phyloP scores from a whole-genome alignment of 768 basidiomycete species.

The Serendipita sp. region DNA sequence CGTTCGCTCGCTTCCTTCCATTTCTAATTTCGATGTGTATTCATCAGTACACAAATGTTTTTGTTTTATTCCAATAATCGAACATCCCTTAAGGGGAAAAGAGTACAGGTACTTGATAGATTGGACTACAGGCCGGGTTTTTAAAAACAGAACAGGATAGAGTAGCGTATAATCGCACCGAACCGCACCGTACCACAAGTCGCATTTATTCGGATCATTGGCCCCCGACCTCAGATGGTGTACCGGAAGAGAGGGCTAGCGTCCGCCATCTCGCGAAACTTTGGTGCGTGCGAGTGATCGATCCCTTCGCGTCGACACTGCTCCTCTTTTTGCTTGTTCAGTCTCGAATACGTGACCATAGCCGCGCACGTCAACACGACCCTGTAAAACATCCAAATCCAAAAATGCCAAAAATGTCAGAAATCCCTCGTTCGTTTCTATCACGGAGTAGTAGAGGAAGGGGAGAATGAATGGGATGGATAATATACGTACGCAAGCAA shows the following conservation, averaged over 20 bases:
- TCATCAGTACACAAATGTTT: too few relatives aligned
- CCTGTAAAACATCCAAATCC: constrained; percentile 13
- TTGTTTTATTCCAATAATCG: too few relatives aligned
- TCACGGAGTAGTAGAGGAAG: constrained; percentile 1
- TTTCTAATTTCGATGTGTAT: too few relatives aligned
- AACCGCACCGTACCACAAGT: too few relatives aligned
- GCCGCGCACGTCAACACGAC: constrained; percentile 26
- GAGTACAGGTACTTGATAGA: too few relatives aligned
- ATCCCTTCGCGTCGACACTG: constrained; percentile 30
- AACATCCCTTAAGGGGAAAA: too few relatives aligned
- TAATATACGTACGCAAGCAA: constrained; percentile 13
- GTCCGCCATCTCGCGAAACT: constrained; percentile 35
- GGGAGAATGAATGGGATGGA: background rate
- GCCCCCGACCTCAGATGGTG: constrained; percentile 21
- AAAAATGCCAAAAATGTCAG: background rate
- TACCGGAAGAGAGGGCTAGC: constrained; percentile 41
- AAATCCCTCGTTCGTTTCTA: too few relatives aligned
- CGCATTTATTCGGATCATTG: constrained; percentile 21
- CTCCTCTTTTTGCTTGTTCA: constrained; percentile 34
- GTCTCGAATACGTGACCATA: constrained; percentile 33
- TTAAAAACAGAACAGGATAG: too few relatives aligned
- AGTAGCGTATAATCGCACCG: background rate
- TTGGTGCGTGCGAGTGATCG: constrained; percentile 21
- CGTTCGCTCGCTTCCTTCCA: too few relatives aligned
- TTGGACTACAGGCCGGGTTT: too few relatives aligned